Evolutionary conservation across 768 basidiomycete species (phyloP).

Genomic region (Clathrus columnatus): DNA sequence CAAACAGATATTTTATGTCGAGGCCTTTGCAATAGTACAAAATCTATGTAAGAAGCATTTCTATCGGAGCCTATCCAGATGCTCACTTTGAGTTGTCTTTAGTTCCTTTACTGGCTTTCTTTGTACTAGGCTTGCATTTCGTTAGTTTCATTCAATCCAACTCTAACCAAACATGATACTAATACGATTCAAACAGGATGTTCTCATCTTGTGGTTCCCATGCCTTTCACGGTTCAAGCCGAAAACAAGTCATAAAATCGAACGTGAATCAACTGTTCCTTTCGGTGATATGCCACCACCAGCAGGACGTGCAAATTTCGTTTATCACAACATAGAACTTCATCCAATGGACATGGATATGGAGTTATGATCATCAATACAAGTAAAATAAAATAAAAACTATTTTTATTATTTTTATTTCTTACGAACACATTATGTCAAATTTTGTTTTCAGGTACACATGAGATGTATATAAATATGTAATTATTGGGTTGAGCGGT

Average conservation of each 20-base stretch:
- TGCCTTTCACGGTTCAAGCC: background rate
- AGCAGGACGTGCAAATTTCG: too few relatives aligned
- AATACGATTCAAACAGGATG: background rate
- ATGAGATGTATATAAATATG: too few relatives aligned
- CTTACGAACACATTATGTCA: too few relatives aligned
- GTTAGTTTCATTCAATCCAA: background rate
- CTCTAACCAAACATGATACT: background rate
- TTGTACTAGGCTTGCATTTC: background rate
- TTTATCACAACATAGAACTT: too few relatives aligned
- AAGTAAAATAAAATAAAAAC: too few relatives aligned
- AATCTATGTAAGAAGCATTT: background rate
- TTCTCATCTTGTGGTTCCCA: background rate
- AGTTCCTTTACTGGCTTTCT: conserved; percentile 3
- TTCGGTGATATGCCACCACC: too few relatives aligned
- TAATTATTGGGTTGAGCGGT: too few relatives aligned
- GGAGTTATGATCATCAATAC: too few relatives aligned
- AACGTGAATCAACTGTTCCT: background rate
- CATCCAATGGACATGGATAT: too few relatives aligned
- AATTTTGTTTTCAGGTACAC: too few relatives aligned
- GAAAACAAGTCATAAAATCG: background rate
- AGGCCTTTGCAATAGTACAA: background rate
- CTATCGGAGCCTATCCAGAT: background rate
- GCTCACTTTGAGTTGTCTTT: background rate
- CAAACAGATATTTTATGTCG: background rate
- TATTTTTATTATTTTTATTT: too few relatives aligned